Evolutionary conservation across 768 basidiomycete species (phyloP).

Genomic region (Holtermannia corniformis): DNA sequence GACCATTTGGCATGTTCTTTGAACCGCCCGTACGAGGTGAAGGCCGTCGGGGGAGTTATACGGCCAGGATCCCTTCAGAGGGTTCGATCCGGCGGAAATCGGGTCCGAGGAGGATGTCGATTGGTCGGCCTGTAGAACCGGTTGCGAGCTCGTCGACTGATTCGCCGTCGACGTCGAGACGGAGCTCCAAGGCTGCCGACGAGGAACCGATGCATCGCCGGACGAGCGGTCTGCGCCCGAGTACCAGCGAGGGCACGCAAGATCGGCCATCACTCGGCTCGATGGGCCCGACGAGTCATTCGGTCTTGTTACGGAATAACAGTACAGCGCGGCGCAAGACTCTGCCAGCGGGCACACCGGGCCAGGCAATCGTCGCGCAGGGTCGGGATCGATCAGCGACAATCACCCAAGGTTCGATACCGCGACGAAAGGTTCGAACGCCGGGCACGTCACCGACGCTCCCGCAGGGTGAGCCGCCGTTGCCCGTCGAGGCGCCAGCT

Average conservation of each 20-base stretch:
- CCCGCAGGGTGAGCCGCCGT: conserved; percentile 6
- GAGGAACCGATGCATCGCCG: no score
- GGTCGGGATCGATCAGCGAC: conserved; percentile 27
- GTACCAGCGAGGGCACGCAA: background rate
- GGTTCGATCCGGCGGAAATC: background rate
- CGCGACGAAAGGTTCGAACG: conserved; percentile 2
- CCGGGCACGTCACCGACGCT: conserved; percentile 4
- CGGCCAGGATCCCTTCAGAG: background rate
- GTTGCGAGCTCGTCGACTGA: conserved; percentile 2
- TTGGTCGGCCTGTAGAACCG: background rate
- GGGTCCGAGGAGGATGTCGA: background rate
- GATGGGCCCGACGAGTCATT: background rate
- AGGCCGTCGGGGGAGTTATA: conserved; percentile 8
- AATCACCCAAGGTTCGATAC: conserved; percentile 7
- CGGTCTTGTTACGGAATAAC: conserved; percentile 3
- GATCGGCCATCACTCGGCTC: background rate
- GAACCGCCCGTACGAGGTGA: conserved; percentile 50
- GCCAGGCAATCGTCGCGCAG: conserved; percentile 17
- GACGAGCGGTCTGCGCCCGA: no score
- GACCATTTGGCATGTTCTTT: conserved; percentile 92
- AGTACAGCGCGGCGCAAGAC: conserved; percentile 22
- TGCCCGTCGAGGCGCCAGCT: conserved; percentile 2
- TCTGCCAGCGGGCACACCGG: conserved; percentile 8
- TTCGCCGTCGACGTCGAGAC: conserved; percentile 4
- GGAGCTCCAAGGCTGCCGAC: background rate